Conservation (phyloP, 2,329 filamentous ascomycete genomes). For the Huntiella savannae region DNA sequence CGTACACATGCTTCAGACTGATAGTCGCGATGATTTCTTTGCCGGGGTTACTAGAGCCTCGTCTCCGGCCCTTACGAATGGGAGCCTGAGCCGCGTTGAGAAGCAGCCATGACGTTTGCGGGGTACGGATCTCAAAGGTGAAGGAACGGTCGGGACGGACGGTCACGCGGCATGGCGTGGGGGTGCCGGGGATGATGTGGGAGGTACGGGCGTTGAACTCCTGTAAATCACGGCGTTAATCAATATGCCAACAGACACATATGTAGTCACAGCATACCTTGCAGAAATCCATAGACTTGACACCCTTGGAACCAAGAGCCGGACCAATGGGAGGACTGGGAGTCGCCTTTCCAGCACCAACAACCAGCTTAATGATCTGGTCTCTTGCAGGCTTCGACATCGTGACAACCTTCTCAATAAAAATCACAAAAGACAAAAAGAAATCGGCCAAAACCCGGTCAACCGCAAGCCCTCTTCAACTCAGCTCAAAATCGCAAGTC, state of each 20-base stretch:
- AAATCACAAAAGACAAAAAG: not conserved
- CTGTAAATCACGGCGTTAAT: slow-evolving; percentile 25
- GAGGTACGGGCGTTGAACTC: slow-evolving; percentile 93
- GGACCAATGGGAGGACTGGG: slow-evolving; percentile 93
- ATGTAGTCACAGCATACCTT: slow-evolving; percentile 40
- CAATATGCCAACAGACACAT: not conserved
- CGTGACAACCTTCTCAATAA: slow-evolving; percentile 8
- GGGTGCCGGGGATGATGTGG: slow-evolving; percentile 63
- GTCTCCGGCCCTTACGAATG: slow-evolving; percentile 54
- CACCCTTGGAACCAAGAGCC: slow-evolving; percentile 87
- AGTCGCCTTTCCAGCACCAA: slow-evolving; percentile 85
- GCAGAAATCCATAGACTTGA: slow-evolving; percentile 99
- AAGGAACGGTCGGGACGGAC: slow-evolving; percentile 89
- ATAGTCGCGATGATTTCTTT: slow-evolving; percentile 66
- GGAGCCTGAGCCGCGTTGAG: slow-evolving; percentile 65
- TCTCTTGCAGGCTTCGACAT: slow-evolving; percentile 41
- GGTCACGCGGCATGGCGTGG: slow-evolving; percentile 75
- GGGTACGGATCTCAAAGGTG: slow-evolving; percentile 80
- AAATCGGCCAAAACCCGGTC: not conserved
- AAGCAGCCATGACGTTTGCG: slow-evolving; percentile 80
- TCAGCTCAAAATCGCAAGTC: not conserved
- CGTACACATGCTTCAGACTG: slow-evolving; percentile 87
- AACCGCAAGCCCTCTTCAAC: not conserved
- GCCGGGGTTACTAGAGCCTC: slow-evolving; percentile 58
- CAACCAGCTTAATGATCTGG: slow-evolving; percentile 89